Evolutionary conservation across 371 early-diverging fungal genomes (phyloP), one percentile per base, ranked within the genome.

Genomic region (Mortierella sp.): DNA sequence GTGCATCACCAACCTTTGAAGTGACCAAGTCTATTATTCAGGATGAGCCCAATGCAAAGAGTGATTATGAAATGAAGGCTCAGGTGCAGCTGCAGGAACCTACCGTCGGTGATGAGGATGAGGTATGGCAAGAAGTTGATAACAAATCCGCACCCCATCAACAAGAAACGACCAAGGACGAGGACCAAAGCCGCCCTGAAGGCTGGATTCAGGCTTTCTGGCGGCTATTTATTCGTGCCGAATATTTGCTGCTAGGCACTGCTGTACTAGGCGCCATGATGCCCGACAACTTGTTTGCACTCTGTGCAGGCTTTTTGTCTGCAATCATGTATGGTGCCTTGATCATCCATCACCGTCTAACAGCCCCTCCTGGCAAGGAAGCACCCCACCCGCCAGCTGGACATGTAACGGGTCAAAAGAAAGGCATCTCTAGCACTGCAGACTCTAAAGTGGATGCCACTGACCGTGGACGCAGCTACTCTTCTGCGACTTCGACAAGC

Each of bases 211-310:
- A 77, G 13, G 9, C 35, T 13, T 42, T 77, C 2, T 77, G 78
- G 78, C 53, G 56, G n/a, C 32, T 72, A 17, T 57, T 77, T 19
- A 49, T 72, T 17, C 68, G 71, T 2, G 67, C 68, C 15, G 78
- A 77, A 32, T 77, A 72, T 53, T 49, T 77, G 19, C n/a, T 77
- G 12, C 47, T 77, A 1, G 72, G 78, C 13, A 72, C 78, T 0
- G 78, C 78, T 0, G 78, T 77, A 28, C 37, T 77, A 35, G 78
- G 78, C 1, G 72, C 72, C 3, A 72, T 72, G 68, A 66, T 72
- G 65, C 78, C 78, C 26, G 78, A 77, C 12, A 72, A 72, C 45
- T 2, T 63, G 15, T 26, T 61, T 22, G 78, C 72, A 5, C 65
- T 77, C 43, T 68, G 68, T 28, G 66, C 66, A 3, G 78, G 78